These are phyloP conservation scores for Aspergillus pseudonomiae DNA, from an alignment of 2,329 filamentous ascomycete species.

Conservation along the genomic window DNA sequence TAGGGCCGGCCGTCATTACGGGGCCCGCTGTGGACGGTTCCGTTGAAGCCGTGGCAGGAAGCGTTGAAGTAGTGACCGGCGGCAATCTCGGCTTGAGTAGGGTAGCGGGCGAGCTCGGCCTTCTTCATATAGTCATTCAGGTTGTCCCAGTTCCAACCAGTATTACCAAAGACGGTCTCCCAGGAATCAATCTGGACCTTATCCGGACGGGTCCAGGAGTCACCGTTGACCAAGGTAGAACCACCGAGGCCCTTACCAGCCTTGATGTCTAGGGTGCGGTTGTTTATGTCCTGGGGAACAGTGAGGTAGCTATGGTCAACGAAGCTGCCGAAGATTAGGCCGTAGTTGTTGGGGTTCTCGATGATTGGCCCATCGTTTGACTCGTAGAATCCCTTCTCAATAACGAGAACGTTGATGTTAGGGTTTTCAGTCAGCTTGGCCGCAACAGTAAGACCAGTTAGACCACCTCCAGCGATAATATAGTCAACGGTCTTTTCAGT, in stretches of 20 bases:
- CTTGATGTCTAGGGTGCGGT: constrained; percentile 21
- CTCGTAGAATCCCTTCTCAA: constrained; percentile 34
- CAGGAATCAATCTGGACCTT: constrained; percentile 31
- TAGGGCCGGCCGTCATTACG: constrained; percentile 24
- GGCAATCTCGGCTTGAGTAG: constrained; percentile 21
- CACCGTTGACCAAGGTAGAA: constrained; percentile 33
- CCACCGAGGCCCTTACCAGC: constrained; percentile 33
- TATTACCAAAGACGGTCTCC: constrained; percentile 44
- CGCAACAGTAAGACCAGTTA: constrained; percentile 32
- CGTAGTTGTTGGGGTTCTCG: constrained; percentile 29
- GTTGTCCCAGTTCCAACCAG: constrained; percentile 50
- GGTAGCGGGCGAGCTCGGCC: constrained; percentile 26
- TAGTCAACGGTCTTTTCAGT: constrained; percentile 25
- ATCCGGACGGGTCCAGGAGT: constrained; percentile 33
- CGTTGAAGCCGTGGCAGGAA: constrained; percentile 29
- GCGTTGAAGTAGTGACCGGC: constrained; percentile 27
- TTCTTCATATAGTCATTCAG: constrained; percentile 54
- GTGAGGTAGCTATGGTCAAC: constrained; percentile 26
- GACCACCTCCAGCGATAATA: constrained; percentile 35
- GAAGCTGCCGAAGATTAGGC: constrained; percentile 30
- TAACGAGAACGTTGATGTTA: constrained; percentile 29
- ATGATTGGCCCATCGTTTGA: constrained; percentile 30
- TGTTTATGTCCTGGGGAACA: constrained; percentile 20
- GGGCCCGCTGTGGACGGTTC: constrained; percentile 24
- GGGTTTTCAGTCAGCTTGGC: constrained; percentile 22